Percentiles rank a stretch among this genome's conserved stretches.
Evolutionary conservation across 495 filamentous ascomycete genomes (phyloP).

Genomic region (Penicillium daleae): DNA sequence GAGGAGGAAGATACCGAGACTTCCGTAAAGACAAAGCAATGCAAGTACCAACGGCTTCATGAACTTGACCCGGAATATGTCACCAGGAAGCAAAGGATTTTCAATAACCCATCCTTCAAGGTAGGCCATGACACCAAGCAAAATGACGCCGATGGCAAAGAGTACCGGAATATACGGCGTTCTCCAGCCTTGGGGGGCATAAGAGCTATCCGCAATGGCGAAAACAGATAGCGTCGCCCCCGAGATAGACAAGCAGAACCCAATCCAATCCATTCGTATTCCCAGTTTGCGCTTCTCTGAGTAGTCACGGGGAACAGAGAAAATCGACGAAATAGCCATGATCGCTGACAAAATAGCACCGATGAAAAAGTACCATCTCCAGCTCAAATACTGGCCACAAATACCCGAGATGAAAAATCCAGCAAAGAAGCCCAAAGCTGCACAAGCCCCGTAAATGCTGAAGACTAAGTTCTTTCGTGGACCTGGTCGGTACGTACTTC

Average conservation of each 20-base stretch:
- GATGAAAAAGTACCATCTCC: slow-evolving; percentile 84
- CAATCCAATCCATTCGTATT: slow-evolving; percentile 73
- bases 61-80: slow-evolving; percentile 73
- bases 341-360: slow-evolving; percentile 60
- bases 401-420: slow-evolving; percentile 83
- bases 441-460: slow-evolving; percentile 76
- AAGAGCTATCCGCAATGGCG: slow-evolving; percentile 74
- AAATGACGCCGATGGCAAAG: slow-evolving; percentile 59
- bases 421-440: slow-evolving; percentile 77
- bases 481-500: slow-evolving; percentile 79
- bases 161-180: slow-evolving; percentile 61
- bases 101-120: slow-evolving; percentile 76
- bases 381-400: slow-evolving; percentile 63
- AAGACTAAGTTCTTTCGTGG: slow-evolving; percentile 87
- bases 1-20: slow-evolving; percentile 75
- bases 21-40: slow-evolving; percentile 76
- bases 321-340: slow-evolving; percentile 56
- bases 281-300: slow-evolving; percentile 48
- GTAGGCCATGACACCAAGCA: slow-evolving; percentile 64
- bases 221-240: slow-evolving; percentile 75
- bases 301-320: slow-evolving; percentile 69
- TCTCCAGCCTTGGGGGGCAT: slow-evolving; percentile 69
- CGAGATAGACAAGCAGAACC: slow-evolving; percentile 62
- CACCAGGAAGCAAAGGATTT: slow-evolving; percentile 73
- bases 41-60: slow-evolving; percentile 70